These are phyloP conservation scores for Nyctanthes arbortristis DNA, from an alignment of 257 asterid genomes.

Conservation along the genomic window DNA sequence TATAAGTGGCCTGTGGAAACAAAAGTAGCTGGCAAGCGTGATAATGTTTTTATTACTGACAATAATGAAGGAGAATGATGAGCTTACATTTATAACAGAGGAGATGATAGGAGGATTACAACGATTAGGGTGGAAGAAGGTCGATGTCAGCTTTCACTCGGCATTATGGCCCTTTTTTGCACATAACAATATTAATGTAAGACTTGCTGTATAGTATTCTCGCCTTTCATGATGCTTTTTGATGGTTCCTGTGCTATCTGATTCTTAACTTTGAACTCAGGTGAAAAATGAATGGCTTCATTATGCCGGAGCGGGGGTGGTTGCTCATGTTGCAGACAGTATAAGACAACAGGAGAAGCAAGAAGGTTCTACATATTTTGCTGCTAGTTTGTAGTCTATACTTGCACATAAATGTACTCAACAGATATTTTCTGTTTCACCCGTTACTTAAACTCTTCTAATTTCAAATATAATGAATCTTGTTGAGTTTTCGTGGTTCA, in stretches of 20 bases:
- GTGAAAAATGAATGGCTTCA: constrained; percentile 52
- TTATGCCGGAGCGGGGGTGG: constrained; percentile 49
- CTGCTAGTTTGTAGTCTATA: constrained; percentile 36
- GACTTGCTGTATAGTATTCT: constrained; percentile 10
- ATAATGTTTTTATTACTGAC: neutral
- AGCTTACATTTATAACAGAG: constrained; percentile 43
- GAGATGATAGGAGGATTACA: constrained; percentile 85
- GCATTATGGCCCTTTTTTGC: constrained; percentile 87
- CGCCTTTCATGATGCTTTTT: neutral
- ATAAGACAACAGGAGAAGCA: constrained; percentile 49
- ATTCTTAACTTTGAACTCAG: constrained; percentile 37
- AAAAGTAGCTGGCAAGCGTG: no score
- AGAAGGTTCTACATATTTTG: constrained; percentile 25
- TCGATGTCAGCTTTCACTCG: constrained; percentile 86
- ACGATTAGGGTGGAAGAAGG: constrained; percentile 77
- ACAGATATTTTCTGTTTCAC: neutral
- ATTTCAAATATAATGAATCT: no score
- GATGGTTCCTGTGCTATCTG: neutral
- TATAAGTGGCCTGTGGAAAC: no score
- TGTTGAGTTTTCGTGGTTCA: neutral
- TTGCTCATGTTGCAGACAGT: constrained; percentile 43
- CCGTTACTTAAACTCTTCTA: neutral
- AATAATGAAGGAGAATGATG: constrained; percentile 14
- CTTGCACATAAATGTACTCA: neutral
- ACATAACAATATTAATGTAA: constrained; percentile 83